phyloP scores from a whole-genome alignment of 768 basidiomycete species.

The Hericium alpestre region DNA sequence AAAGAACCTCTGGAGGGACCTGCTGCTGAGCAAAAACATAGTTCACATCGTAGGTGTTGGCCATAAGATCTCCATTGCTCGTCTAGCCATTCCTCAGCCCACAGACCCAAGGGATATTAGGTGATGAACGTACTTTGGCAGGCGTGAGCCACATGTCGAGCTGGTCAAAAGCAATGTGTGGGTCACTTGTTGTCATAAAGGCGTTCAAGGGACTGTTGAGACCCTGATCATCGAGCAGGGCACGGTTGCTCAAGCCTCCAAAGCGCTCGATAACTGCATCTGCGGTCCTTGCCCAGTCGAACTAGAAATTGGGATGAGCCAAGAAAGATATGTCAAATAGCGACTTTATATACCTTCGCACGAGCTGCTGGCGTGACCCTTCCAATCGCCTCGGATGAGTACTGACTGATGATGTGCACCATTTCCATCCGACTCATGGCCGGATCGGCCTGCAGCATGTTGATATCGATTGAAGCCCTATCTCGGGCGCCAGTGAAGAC shows the following conservation, averaged over 20 bases:
- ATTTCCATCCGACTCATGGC: background rate
- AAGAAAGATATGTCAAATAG: background rate
- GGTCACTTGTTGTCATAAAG: background rate
- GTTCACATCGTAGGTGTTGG: background rate
- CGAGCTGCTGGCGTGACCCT: background rate
- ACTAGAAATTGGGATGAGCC: background rate
- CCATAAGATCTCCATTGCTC: background rate
- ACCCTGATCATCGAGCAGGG: background rate
- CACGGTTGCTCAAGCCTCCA: background rate
- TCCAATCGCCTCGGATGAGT: background rate
- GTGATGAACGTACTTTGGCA: background rate
- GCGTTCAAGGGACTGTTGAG: slow-evolving; percentile 3
- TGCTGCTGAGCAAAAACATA: background rate
- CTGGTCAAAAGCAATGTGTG: background rate
- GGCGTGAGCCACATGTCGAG: slow-evolving; percentile 4
- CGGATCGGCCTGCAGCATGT: background rate
- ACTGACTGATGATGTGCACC: background rate
- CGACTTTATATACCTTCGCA: background rate
- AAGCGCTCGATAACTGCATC: background rate
- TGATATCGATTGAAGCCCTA: background rate
- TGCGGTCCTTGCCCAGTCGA: slow-evolving; percentile 1
- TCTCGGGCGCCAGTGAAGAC: background rate
- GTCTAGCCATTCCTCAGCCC: background rate
- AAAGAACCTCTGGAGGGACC: background rate
- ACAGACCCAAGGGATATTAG: background rate